Percentiles rank a stretch among this genome's conserved stretches.
Conservation (phyloP, 768 basidiomycete genomes). For the Hygrophoropsis aurantiaca region DNA sequence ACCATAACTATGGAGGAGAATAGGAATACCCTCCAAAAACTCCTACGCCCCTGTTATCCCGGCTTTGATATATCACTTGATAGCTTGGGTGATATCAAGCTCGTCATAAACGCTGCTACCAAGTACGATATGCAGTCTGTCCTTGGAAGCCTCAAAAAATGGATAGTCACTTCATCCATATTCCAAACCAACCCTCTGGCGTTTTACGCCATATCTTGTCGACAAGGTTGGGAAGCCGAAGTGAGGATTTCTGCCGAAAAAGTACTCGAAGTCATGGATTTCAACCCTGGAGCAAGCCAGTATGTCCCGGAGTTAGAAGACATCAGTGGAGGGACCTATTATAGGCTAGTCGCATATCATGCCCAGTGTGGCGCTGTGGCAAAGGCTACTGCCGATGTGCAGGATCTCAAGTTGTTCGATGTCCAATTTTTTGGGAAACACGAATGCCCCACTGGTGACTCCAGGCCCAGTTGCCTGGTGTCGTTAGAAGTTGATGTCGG, state of each 20-base stretch:
- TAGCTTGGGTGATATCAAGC: too few species aligned
- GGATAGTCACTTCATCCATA: slow-evolving; percentile 10
- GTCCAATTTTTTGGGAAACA: too few species aligned
- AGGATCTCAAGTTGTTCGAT: too few species aligned
- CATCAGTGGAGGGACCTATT: slow-evolving; percentile 40
- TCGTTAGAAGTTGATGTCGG: neutral
- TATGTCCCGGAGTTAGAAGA: slow-evolving; percentile 40
- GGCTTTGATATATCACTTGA: slow-evolving; percentile 14
- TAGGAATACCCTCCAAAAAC: slow-evolving; percentile 11
- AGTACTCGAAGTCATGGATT: too few species aligned
- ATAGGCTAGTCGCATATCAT: slow-evolving; percentile 43
- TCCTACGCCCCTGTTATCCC: too few species aligned
- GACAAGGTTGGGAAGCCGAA: slow-evolving; percentile 15
- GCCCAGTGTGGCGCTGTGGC: slow-evolving; percentile 32
- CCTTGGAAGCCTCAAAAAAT: slow-evolving; percentile 11
- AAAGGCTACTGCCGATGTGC: too few species aligned
- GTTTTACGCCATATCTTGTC: slow-evolving; percentile 27
- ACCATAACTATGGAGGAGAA: slow-evolving; percentile 15
- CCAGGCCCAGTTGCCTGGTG: too few species aligned
- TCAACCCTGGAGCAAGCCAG: too few species aligned
- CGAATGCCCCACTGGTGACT: neutral
- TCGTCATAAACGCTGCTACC: slow-evolving; percentile 27
- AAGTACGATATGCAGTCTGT: slow-evolving; percentile 22
- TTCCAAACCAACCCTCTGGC: slow-evolving; percentile 15
- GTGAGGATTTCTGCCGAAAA: slow-evolving; percentile 18